Evolutionary conservation across 495 filamentous ascomycete species (phyloP).

Genomic region (Hypoxylon intermedium): DNA sequence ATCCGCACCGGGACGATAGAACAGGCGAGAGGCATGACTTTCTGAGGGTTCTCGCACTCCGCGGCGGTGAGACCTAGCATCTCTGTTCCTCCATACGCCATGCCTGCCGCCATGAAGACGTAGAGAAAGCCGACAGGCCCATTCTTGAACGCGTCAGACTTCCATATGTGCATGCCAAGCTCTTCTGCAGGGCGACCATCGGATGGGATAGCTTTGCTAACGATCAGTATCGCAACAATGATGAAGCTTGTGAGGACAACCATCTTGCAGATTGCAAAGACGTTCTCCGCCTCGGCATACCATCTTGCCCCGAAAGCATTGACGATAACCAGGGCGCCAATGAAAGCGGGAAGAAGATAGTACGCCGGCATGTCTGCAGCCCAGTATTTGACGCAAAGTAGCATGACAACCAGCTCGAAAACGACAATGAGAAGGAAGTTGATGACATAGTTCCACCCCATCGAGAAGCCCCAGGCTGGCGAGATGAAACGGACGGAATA

Average conservation of each 20-base stretch:
- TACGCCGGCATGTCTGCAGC: conserved; percentile 46
- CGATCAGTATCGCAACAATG: conserved; percentile 50
- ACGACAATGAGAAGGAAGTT: conserved; percentile 57
- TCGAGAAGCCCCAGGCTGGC: conserved; percentile 74
- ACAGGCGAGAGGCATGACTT: conserved; percentile 74
- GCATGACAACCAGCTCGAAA: conserved; percentile 56
- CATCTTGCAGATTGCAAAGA: conserved; percentile 57
- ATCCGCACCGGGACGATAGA: conserved; percentile 78
- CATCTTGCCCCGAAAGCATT: conserved; percentile 65
- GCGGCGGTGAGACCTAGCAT: conserved; percentile 72
- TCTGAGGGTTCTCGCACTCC: conserved; percentile 73
- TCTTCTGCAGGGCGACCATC: conserved; percentile 22
- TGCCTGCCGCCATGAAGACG: conserved; percentile 66
- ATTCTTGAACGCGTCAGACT: conserved; percentile 61
- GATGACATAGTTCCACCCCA: conserved; percentile 73
- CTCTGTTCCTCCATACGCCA: conserved; percentile 69
- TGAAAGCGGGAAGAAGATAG: conserved; percentile 54
- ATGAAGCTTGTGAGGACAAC: conserved; percentile 48
- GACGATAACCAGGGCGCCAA: conserved; percentile 55
- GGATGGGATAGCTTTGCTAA: conserved; percentile 43
- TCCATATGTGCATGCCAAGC: conserved; percentile 45
- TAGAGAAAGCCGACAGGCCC: conserved; percentile 66
- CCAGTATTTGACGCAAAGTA: conserved; percentile 60
- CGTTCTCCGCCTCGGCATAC: conserved; percentile 64
- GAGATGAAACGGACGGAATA: conserved; percentile 71